Base-by-base conservation (phyloP, 768 basidiomycete genomes). In the Russula ochroleuca region DNA sequence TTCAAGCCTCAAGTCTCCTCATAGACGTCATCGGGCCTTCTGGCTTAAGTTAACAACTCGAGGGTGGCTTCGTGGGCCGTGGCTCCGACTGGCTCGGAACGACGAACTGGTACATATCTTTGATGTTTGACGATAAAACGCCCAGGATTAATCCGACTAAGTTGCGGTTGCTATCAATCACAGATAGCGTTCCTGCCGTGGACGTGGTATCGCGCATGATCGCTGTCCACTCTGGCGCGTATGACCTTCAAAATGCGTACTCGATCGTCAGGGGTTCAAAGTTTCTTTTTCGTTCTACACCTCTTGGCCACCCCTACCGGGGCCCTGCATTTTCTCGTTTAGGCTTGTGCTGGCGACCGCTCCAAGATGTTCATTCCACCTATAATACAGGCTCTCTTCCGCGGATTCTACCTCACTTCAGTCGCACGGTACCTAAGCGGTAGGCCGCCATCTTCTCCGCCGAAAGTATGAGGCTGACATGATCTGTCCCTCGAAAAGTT, bases 401-500 rank as follows among this genome's bases (percentile, higher is more conserved):
- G 4, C 21, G 43, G 3, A 11, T 4, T 62, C 13, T 31, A 57
- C 23, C 17, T 49, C 3, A 25, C 40, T 0, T 6, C 0, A 2
- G 19, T 38, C 28, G 33, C 13, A 10, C 38, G 49, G 19, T 62
- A 65, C n/a, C 17, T 65, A 10, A 28, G 52, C 37, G 17, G 65
- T 66, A 57, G 17, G 52, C 41, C 35, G 7, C 45, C 11, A 4
- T 15, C 25, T 19, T 45, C 37, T 15, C 31, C 3, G 35, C 31
- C 3, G 35, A 54, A n/a, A 28, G 33, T 13, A 11, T 3, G 0
- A 33, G 2, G 9, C 21, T 6, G 37, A 49, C 17, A 57, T n/a
- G n/a, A 35, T 31, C 23, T 15, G 10, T 21, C 6, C 11, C 10
- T 5, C 23, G 53, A 25, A 19, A 57, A 78, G 77, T 69, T 28